Conservation (phyloP, 345 rosid species). For the Nasturtium officinale region DNA sequence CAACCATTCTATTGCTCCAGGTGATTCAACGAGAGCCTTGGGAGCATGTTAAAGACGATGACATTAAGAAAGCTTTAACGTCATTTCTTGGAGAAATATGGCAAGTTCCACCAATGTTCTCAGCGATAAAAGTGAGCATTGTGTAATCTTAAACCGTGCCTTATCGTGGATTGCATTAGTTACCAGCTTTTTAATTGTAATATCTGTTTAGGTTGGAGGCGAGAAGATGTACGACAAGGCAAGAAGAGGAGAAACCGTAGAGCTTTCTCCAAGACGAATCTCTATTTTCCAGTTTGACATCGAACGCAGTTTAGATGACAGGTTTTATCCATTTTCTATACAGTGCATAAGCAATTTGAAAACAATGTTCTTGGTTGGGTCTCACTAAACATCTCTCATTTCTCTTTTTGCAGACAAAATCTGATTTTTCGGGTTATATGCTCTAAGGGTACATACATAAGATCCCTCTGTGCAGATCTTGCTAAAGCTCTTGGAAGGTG, state of each 20-base stretch:
- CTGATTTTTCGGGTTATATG: slow-evolving; percentile 80
- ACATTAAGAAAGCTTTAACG: slow-evolving; percentile 70
- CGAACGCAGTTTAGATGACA: slow-evolving; percentile 91
- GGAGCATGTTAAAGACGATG: slow-evolving; percentile 91
- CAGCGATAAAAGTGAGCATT: slow-evolving; percentile 89
- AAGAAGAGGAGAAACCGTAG: slow-evolving; percentile 88
- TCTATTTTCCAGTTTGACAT: slow-evolving; percentile 82
- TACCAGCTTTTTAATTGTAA: not conserved
- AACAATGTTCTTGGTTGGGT: not conserved
- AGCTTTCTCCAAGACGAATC: slow-evolving; percentile 86
- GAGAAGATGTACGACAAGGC: slow-evolving; percentile 98
- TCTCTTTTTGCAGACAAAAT: slow-evolving; percentile 70
- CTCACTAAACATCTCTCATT: slow-evolving; percentile 15
- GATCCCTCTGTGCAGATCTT: slow-evolving; percentile 91
- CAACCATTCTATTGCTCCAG: slow-evolving; percentile 44
- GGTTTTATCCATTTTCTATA: slow-evolving; percentile 40
- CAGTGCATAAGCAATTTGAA: not conserved
- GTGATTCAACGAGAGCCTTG: slow-evolving; percentile 94
- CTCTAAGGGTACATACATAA: slow-evolving; percentile 93
- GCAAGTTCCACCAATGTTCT: slow-evolving; percentile 99
- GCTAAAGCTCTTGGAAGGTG: slow-evolving; percentile 93
- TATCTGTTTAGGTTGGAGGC: slow-evolving; percentile 70
- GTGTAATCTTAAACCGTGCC: not conserved
- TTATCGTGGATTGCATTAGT: not conserved
- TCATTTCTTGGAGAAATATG: slow-evolving; percentile 93